Conservation (phyloP, 805 yeast genomes). For the Torulaspora franciscae region DNA sequence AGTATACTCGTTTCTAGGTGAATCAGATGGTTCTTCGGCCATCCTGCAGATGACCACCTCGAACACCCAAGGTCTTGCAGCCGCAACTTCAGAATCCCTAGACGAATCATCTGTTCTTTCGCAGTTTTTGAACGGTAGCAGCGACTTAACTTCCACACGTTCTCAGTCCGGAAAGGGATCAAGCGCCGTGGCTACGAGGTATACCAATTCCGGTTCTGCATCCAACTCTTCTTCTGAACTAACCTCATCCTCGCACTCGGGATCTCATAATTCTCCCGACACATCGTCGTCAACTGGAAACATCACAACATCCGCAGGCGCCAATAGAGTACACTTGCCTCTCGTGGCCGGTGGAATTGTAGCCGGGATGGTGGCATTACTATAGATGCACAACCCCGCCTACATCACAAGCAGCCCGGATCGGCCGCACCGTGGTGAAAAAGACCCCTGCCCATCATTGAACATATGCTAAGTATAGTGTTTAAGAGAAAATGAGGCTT, state of each 20-base stretch:
- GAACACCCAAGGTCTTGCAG: neutral
- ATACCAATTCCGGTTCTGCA: neutral
- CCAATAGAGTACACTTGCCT: constrained; percentile 8
- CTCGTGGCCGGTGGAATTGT: constrained; percentile 11
- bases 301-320: constrained; percentile 10
- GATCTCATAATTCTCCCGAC: neutral
- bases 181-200: neutral
- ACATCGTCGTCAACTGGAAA: neutral
- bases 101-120: constrained; percentile 14
- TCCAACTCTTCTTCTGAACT: neutral
- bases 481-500: neutral
- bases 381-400: neutral
- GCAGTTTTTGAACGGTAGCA: constrained; percentile 12
- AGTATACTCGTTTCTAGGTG: constrained; percentile 14
- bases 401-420: neutral
- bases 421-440: neutral
- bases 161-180: neutral
- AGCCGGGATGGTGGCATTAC: constrained; percentile 9
- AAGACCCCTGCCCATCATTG: neutral
- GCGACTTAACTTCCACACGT: neutral
- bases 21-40: constrained; percentile 9
- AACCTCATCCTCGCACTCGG: neutral
- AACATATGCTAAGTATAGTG: neutral
- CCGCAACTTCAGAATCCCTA: constrained; percentile 7
- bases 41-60: constrained; percentile 12